Evolutionary conservation across 2,329 filamentous ascomycete species (phyloP).

Genomic region (Plectosphaerella cucumerina): DNA sequence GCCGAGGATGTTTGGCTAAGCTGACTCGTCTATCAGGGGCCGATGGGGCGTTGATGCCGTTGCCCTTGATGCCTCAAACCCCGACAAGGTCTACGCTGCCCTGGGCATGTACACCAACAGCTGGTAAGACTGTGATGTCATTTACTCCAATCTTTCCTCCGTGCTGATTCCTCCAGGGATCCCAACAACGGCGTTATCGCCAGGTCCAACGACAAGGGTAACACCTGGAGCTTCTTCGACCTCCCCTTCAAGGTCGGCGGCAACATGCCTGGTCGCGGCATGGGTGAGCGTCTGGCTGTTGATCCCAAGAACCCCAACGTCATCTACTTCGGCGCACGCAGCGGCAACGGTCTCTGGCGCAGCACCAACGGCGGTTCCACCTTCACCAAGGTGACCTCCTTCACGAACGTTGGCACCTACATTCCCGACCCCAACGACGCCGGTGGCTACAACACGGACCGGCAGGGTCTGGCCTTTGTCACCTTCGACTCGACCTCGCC

Average conservation of each 20-base stretch:
- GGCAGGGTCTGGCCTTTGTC: conserved; percentile 44
- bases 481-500: conserved; percentile 51
- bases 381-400: conserved; percentile 48
- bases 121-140: conserved; percentile 37
- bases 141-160: background rate
- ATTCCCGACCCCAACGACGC: conserved; percentile 38
- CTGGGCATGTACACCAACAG: conserved; percentile 56
- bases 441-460: conserved; percentile 37
- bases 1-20: too few species aligned
- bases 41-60: conserved; percentile 55
- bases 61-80: conserved; percentile 49
- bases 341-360: conserved; percentile 55
- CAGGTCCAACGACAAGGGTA: conserved; percentile 48
- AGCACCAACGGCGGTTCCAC: conserved; percentile 47
- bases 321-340: conserved; percentile 54
- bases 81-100: conserved; percentile 48
- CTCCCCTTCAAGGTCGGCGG: conserved; percentile 58
- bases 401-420: conserved; percentile 49
- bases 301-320: conserved; percentile 54
- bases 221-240: conserved; percentile 43
- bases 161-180: conserved; percentile 28
- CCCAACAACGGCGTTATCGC: conserved; percentile 51
- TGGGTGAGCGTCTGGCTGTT: conserved; percentile 54
- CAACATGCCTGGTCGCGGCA: conserved; percentile 58
- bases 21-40: conserved; percentile 30